Evolutionary conservation across 2,329 filamentous ascomycete species (phyloP).

Genomic region (Fusarium pseudocircinatum): DNA sequence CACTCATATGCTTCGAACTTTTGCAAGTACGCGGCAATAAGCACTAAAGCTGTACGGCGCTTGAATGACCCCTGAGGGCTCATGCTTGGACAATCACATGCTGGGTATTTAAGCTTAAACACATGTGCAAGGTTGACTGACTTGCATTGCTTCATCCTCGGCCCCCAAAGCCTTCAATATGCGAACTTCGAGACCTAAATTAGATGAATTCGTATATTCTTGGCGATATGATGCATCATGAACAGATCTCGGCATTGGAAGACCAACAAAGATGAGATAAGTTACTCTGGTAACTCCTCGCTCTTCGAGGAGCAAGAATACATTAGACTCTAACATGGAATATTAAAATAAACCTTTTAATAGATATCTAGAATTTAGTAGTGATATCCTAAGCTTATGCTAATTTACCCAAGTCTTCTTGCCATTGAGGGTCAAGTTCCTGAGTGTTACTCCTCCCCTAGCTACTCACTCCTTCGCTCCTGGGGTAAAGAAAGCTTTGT

Average conservation of each 20-base stretch:
- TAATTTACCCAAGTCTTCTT: no score
- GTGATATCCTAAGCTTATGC: no score
- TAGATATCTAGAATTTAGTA: no score
- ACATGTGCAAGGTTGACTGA: neutral
- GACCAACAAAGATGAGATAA: neutral
- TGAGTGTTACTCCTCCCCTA: no score
- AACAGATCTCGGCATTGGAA: no score
- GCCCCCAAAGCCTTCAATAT: neutral
- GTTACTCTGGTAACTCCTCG: accelerated
- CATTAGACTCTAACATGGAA: no score
- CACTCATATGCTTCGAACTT: neutral
- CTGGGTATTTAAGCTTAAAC: neutral
- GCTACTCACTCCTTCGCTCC: neutral
- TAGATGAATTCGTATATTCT: accelerated
- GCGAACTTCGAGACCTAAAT: neutral
- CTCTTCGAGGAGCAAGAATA: no score
- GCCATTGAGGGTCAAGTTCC: no score
- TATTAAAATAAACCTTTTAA: no score
- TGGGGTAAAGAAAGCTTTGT: accelerated
- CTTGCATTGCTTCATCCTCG: neutral
- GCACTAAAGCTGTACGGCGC: neutral
- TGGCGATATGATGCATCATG: neutral
- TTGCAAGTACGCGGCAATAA: neutral
- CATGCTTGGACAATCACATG: neutral
- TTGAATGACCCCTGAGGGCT: neutral